Percentiles rank a stretch among this genome's conserved stretches.
Conservation (phyloP, 2,329 filamentous ascomycete species). For the Botrytis pseudocinerea region DNA sequence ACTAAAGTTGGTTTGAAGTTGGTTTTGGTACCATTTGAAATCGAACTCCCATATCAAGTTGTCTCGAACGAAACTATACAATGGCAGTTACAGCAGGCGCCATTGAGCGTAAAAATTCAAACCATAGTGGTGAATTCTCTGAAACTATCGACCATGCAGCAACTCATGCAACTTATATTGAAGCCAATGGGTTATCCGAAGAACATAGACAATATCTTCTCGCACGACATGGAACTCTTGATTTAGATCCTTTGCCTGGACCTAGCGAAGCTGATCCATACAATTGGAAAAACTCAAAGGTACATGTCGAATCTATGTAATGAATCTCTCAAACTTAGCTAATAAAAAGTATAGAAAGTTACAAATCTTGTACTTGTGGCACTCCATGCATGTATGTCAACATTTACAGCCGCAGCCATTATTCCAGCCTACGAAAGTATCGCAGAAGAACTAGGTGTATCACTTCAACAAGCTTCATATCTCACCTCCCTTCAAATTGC, state of each 20-base stretch:
- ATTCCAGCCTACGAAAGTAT: constrained; percentile 52
- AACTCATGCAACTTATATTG: constrained; percentile 15
- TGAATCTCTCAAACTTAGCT: background rate
- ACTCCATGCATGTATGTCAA: constrained; percentile 54
- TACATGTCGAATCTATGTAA: constrained; percentile 26
- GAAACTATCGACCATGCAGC: constrained; percentile 5
- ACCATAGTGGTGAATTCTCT: constrained; percentile 2
- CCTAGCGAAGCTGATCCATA: constrained; percentile 49
- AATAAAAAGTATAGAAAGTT: constrained; percentile 44
- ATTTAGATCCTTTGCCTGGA: constrained; percentile 26
- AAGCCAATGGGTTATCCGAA: constrained; percentile 11
- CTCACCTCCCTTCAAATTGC: constrained; percentile 53
- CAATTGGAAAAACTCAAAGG: constrained; percentile 55
- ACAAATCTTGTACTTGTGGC: constrained; percentile 51
- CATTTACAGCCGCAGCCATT: constrained; percentile 52
- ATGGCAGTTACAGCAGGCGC: constrained; percentile 2
- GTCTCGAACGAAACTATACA: background rate
- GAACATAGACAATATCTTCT: constrained; percentile 26
- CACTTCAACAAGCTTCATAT: constrained; percentile 49
- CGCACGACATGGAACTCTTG: constrained; percentile 24
- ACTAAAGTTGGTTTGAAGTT: background rate
- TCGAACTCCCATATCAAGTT: background rate
- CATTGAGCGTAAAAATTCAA: constrained; percentile 14
- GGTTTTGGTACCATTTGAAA: background rate
- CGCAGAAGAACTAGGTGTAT: constrained; percentile 47